These are phyloP conservation scores for Arthromyces matolae DNA, from an alignment of 768 basidiomycete genomes.

Conservation along the genomic window DNA sequence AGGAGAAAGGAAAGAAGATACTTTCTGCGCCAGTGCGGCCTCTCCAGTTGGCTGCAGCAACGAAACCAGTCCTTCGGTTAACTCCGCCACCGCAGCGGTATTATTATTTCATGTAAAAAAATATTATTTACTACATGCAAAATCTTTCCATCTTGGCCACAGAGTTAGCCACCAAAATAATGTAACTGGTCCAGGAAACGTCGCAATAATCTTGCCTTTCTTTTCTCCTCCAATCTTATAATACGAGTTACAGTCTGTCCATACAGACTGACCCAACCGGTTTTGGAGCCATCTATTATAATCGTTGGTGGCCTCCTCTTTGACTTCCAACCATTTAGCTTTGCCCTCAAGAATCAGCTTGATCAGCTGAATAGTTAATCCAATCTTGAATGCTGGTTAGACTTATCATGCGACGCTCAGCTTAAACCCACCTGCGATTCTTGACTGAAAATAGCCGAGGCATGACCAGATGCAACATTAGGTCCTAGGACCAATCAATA, in stretches of 20 bases:
- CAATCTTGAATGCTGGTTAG: too few species aligned
- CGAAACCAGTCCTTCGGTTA: slow-evolving; percentile 18
- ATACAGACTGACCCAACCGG: slow-evolving; percentile 46
- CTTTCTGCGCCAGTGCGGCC: slow-evolving; percentile 24
- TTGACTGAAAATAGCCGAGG: slow-evolving; percentile 52
- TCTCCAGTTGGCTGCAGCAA: slow-evolving; percentile 25
- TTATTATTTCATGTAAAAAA: too few species aligned
- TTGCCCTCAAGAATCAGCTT: slow-evolving; percentile 47
- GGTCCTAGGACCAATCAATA: slow-evolving; percentile 34
- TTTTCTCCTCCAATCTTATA: slow-evolving; percentile 38
- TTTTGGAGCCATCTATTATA: slow-evolving; percentile 53
- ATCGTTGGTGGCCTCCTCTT: slow-evolving; percentile 38
- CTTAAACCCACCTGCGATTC: slow-evolving; percentile 48
- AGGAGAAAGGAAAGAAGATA: slow-evolving; percentile 27
- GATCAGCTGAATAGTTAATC: slow-evolving; percentile 45
- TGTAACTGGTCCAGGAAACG: slow-evolving; percentile 51
- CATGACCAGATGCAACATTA: slow-evolving; percentile 56
- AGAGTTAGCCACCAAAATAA: slow-evolving; percentile 53
- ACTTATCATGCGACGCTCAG: too few species aligned
- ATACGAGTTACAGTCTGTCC: slow-evolving; percentile 52
- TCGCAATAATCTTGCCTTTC: slow-evolving; percentile 41
- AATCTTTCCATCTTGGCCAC: slow-evolving; percentile 39
- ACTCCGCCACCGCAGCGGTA: slow-evolving; percentile 19
- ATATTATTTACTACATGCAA: too few species aligned
- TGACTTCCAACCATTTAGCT: slow-evolving; percentile 49